Evolutionary conservation across 2,329 filamentous ascomycete genomes (phyloP).

Genomic region (Sphaceloma murrayae): DNA sequence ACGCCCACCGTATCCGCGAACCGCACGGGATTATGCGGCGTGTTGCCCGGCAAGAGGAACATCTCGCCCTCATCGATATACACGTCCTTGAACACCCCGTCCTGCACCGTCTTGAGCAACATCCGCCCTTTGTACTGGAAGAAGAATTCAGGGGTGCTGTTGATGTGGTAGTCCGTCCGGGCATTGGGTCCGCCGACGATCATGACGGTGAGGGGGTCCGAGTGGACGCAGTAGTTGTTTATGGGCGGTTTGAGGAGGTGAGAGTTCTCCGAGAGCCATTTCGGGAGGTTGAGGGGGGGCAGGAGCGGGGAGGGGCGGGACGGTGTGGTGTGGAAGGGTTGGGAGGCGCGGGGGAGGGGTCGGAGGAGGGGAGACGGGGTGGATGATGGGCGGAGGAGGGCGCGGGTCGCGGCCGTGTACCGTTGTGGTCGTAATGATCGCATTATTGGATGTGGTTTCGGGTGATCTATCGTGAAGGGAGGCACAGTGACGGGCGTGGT

Average conservation of each 20-base stretch:
- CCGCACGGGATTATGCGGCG: slow-evolving; percentile 90
- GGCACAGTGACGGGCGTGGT: too few relatives aligned
- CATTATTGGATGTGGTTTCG: too few relatives aligned
- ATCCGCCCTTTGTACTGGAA: slow-evolving; percentile 91
- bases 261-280: slow-evolving; percentile 69
- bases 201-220: slow-evolving; percentile 75
- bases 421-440: slow-evolving; percentile 1
- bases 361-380: neutral
- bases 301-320: slow-evolving; percentile 18
- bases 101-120: slow-evolving; percentile 84
- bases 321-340: neutral
- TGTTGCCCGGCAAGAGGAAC: slow-evolving; percentile 86
- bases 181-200: slow-evolving; percentile 95
- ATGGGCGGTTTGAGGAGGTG: slow-evolving; percentile 89
- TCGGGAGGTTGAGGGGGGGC: slow-evolving; percentile 36
- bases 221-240: slow-evolving; percentile 96
- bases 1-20: slow-evolving; percentile 92
- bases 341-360: neutral
- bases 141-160: slow-evolving; percentile 93
- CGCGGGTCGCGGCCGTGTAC: too few relatives aligned
- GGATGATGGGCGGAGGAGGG: too few relatives aligned
- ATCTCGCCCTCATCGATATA: slow-evolving; percentile 87
- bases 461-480: neutral
- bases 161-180: slow-evolving; percentile 97
- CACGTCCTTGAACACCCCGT: slow-evolving; percentile 63